Base-by-base conservation (phyloP, 495 filamentous ascomycete genomes). In the Neurospora hispaniola region DNA sequence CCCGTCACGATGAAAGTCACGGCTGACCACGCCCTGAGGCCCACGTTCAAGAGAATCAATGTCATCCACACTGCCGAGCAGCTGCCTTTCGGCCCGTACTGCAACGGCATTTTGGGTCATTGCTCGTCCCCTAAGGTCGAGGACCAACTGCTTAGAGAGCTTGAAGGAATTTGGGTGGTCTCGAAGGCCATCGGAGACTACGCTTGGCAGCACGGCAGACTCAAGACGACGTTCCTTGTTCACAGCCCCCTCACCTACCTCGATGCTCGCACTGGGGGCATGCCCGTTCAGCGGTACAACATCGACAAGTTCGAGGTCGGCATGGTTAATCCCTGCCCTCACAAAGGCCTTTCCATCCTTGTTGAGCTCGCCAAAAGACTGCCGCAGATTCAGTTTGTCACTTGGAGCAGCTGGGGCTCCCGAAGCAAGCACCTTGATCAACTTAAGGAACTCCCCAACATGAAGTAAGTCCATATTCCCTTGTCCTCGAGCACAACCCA, bases 1-100 rank as follows among this genome's bases (percentile, higher is more conserved):
- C 71, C 79, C 16, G 69, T 79, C 39, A 79, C 79, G 5, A 78
- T 80, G 78, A 80, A 79, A 41, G 16, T 77, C 42, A 75, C 79
- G 6, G 72, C 48, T 20, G 18, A 20, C 43, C 74, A 78, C 69
- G 46, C 43, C 0, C 10, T 31, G 5, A 71, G 74, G 9, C 1
- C 31, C 23, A 70, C 11, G 23, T 78, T 79, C 72, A 78, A 78
- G 48, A 73, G 79, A 9, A 48, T 79, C 31, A 73, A 71, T 35
- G 74, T 80, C 42, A 77, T 80, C n/a, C 79, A 80, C 73, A 76
- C 78, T 5, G 79, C 78, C 5, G 79, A 80, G 42, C 78, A 79
- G 73, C 73, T 80, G 2, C 79, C 79, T 5, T 80, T 80, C 42
- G 79, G 79, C 4, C 79, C 79, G 12, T 79, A 74, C 38, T 70